phyloP scores from a whole-genome alignment of 345 rosid species.

The Streptanthus diversifolius region DNA sequence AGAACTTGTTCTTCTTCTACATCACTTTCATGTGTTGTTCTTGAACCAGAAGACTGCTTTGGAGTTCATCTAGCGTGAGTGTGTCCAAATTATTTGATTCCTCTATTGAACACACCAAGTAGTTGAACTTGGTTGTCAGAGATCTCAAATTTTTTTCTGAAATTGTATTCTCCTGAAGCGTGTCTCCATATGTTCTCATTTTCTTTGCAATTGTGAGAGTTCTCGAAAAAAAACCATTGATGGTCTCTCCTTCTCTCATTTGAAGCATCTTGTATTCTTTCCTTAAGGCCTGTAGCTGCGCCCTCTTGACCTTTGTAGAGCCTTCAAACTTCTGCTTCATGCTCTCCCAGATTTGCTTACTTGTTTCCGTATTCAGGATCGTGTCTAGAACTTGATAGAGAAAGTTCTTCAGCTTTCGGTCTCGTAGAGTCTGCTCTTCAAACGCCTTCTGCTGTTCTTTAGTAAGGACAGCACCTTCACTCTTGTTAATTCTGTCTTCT shows the following conservation, averaged over 20 bases:
- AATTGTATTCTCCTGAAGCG: rapidly evolving
- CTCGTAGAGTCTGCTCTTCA: too few relatives aligned
- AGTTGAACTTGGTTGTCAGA: not conserved
- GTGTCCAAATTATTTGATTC: too few relatives aligned
- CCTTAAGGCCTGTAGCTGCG: not conserved
- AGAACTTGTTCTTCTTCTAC: not conserved
- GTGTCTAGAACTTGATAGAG: not conserved
- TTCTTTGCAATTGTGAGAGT: not conserved
- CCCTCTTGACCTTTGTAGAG: not conserved
- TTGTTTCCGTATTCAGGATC: not conserved
- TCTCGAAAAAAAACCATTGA: not conserved
- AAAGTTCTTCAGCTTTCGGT: not conserved
- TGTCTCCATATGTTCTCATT: not conserved
- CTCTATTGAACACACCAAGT: not conserved
- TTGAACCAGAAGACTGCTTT: not conserved
- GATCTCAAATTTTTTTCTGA: not conserved
- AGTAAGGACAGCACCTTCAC: too few relatives aligned
- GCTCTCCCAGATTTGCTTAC: not conserved
- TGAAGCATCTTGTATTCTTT: not conserved
- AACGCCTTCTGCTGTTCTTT: not conserved
- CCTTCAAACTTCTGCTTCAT: not conserved
- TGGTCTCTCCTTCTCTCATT: not conserved
- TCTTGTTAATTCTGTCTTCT: too few relatives aligned
- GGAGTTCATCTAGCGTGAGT: not conserved
- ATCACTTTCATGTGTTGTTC: not conserved